A percentile compares a stretch with the other conserved stretches of the same genome.
phyloP scores from a whole-genome alignment of 2,329 filamentous ascomycete genomes.

The Aschersonia sp. region DNA sequence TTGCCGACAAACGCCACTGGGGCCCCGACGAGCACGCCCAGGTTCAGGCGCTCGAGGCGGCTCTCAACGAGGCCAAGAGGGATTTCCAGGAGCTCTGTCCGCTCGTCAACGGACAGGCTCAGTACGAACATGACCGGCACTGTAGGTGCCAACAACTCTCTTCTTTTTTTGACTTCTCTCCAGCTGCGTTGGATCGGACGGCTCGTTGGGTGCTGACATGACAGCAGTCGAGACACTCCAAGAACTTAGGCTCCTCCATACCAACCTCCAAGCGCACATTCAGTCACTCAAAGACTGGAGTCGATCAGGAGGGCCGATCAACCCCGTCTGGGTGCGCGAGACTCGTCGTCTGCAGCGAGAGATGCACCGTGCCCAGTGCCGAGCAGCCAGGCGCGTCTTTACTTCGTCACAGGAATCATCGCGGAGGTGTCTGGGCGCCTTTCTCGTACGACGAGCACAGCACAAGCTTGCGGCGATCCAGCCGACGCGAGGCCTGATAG shows the following conservation, averaged over 20 bases:
- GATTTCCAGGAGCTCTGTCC: constrained; percentile 44
- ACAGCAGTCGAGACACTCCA: constrained; percentile 33
- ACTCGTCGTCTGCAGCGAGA: constrained; percentile 32
- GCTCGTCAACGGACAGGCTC: constrained; percentile 38
- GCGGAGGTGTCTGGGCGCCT: constrained; percentile 39
- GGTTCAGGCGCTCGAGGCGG: constrained; percentile 35
- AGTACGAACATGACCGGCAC: constrained; percentile 42
- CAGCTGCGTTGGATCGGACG: neutral
- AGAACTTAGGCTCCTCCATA: constrained; percentile 31
- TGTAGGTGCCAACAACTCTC: constrained; percentile 19
- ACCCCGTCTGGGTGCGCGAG: constrained; percentile 39
- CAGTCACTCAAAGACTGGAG: constrained; percentile 40
- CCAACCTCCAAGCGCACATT: constrained; percentile 30
- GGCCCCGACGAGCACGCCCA: constrained; percentile 45
- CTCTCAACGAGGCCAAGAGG: constrained; percentile 43
- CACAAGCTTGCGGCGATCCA: constrained; percentile 10
- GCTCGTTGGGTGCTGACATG: neutral
- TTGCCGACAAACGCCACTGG: constrained; percentile 45
- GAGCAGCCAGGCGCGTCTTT: constrained; percentile 41
- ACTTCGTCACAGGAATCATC: constrained; percentile 31
- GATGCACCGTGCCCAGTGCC: constrained; percentile 43
- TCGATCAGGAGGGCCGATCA: constrained; percentile 37
- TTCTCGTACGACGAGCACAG: constrained; percentile 36
- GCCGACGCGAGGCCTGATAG: constrained; percentile 8
- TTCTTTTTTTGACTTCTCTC: too few relatives aligned